Base-by-base conservation (phyloP, 2,329 filamentous ascomycete genomes). In the Arthrobotrys sphaeroides region DNA sequence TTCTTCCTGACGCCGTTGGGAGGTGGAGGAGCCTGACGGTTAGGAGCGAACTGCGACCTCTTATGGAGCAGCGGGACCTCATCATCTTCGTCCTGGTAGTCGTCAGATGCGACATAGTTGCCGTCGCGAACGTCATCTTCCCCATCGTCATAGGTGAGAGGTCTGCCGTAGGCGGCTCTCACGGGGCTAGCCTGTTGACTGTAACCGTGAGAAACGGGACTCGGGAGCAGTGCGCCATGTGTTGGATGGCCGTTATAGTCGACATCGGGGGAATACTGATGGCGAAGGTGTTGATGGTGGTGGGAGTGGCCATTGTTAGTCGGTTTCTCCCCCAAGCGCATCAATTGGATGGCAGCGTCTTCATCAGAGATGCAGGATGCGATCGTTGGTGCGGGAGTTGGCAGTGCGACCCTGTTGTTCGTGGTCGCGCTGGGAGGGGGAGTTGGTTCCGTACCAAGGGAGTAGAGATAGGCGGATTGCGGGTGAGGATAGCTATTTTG, bases 341-440 rank as follows among this genome's bases (percentile, higher is more conserved):
- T 98, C 80, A 99, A 86, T 84, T 98, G 95, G 81, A 97, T 90
- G 69, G 95, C 95, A 77, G 98, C 95, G 83, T 99, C 95, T 83
- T 99, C 95, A 82, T 99, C 95, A 12, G 94, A 98, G 83, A 99
- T 94, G 82, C 93, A 96, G 83, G 94, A 98, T 65, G 92, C 92
- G 79, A 98, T 91, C 10, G 95, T 99, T n/a, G 94, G 94, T 80
- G 98, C 95, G 24, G 95, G 95, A 1, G 95, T 99, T 18, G 94
- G 94, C 77, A 97, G 85, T 79, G 96, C 88, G 65, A 90, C 89
- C 38, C 73, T 77, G 13, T 73, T 77, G 22, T 77, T 85, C 83
- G 60, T 82, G 79, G 55, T 84, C 82, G 77, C 84, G 83, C 78
- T 82, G 82, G 78, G 84, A 7, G 73, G 73, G 53, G 73, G 73